A percentile compares a stretch with the other conserved stretches of the same genome.
These are phyloP conservation scores for Tetracladium marchalianum DNA, from an alignment of 495 filamentous ascomycete species.

Conservation along the genomic window DNA sequence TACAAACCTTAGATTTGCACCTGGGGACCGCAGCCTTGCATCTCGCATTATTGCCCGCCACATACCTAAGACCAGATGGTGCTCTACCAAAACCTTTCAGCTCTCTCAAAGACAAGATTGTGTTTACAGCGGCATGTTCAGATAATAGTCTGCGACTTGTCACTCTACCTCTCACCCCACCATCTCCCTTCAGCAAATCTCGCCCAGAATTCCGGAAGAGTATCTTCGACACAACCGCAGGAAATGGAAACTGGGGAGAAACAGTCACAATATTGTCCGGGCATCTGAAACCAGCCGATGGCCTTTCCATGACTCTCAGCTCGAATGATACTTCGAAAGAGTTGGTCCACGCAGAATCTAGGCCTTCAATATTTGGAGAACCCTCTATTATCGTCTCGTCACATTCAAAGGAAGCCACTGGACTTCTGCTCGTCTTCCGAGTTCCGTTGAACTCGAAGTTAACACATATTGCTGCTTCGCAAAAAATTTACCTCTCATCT, in stretches of 20 bases:
- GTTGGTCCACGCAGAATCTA: constrained; percentile 18
- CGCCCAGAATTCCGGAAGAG: constrained; percentile 34
- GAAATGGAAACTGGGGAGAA: constrained; percentile 51
- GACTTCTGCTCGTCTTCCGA: constrained; percentile 34
- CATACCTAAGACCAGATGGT: constrained; percentile 31
- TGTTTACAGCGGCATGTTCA: constrained; percentile 62
- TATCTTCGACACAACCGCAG: constrained; percentile 33
- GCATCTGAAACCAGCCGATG: constrained; percentile 51
- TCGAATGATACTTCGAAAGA: constrained; percentile 28
- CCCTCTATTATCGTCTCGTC: constrained; percentile 38
- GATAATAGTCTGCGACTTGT: constrained; percentile 59
- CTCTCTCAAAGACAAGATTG: constrained; percentile 52
- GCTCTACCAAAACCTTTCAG: constrained; percentile 39
- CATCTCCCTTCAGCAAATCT: constrained; percentile 49
- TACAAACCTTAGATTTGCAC: constrained; percentile 58
- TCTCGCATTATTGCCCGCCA: constrained; percentile 47
- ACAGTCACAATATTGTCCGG: constrained; percentile 45
- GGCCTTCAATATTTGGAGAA: constrained; percentile 14
- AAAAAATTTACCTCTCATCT: constrained; percentile 51
- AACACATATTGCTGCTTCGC: constrained; percentile 45
- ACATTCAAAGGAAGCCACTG: constrained; percentile 46
- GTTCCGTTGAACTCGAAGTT: constrained; percentile 7
- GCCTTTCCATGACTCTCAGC: constrained; percentile 56
- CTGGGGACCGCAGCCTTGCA: constrained; percentile 52
- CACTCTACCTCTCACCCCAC: constrained; percentile 63